Conservation (phyloP, 352 stramenopile species). For the Globisporangium middletonii region DNA sequence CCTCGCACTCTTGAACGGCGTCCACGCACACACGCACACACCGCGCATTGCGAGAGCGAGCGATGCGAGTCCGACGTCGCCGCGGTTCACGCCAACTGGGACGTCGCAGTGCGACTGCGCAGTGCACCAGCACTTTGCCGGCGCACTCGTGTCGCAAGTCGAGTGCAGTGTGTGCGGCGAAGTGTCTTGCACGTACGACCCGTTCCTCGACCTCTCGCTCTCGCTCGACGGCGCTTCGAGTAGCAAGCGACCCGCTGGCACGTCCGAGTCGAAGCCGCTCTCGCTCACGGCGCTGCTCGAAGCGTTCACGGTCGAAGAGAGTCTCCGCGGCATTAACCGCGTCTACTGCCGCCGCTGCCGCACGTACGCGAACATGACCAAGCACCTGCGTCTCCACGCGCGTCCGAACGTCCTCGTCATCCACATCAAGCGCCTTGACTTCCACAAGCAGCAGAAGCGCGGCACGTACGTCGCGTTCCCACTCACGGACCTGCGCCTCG, state of each 20-base stretch:
- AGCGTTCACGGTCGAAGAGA: conserved; percentile 48
- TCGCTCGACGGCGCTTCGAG: conserved; percentile 26
- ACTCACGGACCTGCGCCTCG: conserved; percentile 33
- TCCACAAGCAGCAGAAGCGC: conserved; percentile 56
- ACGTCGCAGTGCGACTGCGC: conserved; percentile 62
- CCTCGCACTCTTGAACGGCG: conserved; percentile 47
- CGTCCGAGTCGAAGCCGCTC: conserved; percentile 1
- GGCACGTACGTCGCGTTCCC: conserved; percentile 46
- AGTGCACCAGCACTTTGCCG: conserved; percentile 68
- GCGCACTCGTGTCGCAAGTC: conserved; percentile 53
- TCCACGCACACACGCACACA: conserved; percentile 52
- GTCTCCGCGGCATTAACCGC: conserved; percentile 49
- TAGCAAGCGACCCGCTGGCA: conserved; percentile 1
- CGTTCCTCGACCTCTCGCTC: conserved; percentile 69
- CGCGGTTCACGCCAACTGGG: conserved; percentile 49
- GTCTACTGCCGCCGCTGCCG: conserved; percentile 54
- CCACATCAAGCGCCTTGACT: conserved; percentile 73
- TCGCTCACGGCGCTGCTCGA: conserved; percentile 34
- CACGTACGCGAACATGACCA: conserved; percentile 52
- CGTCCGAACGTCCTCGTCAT: conserved; percentile 69
- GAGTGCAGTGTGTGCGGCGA: conserved; percentile 45
- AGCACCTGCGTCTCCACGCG: conserved; percentile 53
- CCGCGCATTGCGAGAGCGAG: conserved; percentile 15
- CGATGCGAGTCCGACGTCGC: conserved; percentile 34
- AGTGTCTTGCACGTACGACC: conserved; percentile 56